Evolutionary conservation across 192 early-diverging fungal genomes (phyloP).

Genomic region (Diversispora epigaea): DNA sequence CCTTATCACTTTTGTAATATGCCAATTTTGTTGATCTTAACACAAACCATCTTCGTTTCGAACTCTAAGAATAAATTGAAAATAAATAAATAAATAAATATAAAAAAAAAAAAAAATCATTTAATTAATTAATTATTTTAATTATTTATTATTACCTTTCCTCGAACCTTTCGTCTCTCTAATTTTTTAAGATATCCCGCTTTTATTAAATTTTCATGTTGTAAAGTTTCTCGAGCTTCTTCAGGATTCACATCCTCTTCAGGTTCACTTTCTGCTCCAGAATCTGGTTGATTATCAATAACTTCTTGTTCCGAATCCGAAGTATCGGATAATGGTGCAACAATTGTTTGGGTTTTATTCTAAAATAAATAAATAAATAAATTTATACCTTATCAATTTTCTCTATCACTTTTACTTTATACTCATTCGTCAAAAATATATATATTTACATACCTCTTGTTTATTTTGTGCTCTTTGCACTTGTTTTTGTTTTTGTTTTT

Average conservation of each 20-base stretch:
- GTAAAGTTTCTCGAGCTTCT: constrained; percentile 49
- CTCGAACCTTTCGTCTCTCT: constrained; percentile 54
- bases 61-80: constrained; percentile 53
- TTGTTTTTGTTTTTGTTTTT: too few species aligned
- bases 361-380: not conserved
- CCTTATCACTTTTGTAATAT: constrained; percentile 83
- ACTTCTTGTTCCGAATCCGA: constrained; percentile 31
- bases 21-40: constrained; percentile 74
- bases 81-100: not conserved
- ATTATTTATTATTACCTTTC: not conserved
- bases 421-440: not conserved
- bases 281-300: not conserved
- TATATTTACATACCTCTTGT: not conserved
- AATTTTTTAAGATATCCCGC: constrained; percentile 63
- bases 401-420: not conserved
- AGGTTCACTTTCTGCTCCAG: constrained; percentile 42
- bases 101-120: too few species aligned
- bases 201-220: constrained; percentile 54
- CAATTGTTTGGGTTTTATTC: not conserved
- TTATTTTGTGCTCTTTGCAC: too few species aligned
- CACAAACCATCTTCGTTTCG: constrained; percentile 88
- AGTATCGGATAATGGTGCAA: constrained; percentile 23
- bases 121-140: not conserved
- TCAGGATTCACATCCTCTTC: constrained; percentile 47
- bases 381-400: not conserved